phyloP scores from a whole-genome alignment of 2,329 filamentous ascomycete genomes.

The Xylaria arbuscula region DNA sequence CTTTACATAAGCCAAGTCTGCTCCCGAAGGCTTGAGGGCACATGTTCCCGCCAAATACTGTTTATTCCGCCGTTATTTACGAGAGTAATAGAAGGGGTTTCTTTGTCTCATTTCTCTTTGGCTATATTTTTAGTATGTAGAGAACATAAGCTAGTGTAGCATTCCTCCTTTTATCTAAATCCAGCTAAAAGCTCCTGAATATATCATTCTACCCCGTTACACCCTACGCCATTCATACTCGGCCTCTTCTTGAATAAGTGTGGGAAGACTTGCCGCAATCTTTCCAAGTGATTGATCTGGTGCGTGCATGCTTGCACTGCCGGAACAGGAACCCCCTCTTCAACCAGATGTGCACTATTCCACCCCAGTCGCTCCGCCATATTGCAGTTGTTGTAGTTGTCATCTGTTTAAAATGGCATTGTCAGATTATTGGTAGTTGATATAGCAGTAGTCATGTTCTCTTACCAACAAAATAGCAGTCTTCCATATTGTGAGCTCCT shows the following conservation, averaged over 20 bases:
- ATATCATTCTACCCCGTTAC: conserved; percentile 12
- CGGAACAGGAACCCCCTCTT: conserved; percentile 22
- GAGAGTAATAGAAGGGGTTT: not conserved
- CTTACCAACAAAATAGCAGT: conserved; percentile 37
- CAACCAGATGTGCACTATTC: conserved; percentile 35
- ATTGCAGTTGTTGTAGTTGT: conserved; percentile 33
- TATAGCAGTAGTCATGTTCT: not conserved
- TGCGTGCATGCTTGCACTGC: conserved; percentile 25
- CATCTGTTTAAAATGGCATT: conserved; percentile 14
- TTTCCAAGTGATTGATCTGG: conserved; percentile 31
- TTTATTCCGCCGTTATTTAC: not conserved
- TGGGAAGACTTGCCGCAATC: conserved; percentile 28
- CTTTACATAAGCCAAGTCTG: not conserved
- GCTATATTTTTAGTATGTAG: not conserved
- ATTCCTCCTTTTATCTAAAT: not conserved
- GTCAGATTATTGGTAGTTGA: not conserved
- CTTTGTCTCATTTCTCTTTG: not conserved
- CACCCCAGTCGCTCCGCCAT: conserved; percentile 34
- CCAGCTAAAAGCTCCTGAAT: not conserved
- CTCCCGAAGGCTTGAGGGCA: not conserved
- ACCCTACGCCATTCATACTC: not conserved
- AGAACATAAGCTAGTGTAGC: not conserved
- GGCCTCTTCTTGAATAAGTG: conserved; percentile 24
- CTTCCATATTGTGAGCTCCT: conserved; percentile 31
- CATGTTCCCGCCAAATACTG: not conserved